These are phyloP conservation scores for Brassica incana DNA, from an alignment of 345 rosid genomes.

Conservation along the genomic window DNA sequence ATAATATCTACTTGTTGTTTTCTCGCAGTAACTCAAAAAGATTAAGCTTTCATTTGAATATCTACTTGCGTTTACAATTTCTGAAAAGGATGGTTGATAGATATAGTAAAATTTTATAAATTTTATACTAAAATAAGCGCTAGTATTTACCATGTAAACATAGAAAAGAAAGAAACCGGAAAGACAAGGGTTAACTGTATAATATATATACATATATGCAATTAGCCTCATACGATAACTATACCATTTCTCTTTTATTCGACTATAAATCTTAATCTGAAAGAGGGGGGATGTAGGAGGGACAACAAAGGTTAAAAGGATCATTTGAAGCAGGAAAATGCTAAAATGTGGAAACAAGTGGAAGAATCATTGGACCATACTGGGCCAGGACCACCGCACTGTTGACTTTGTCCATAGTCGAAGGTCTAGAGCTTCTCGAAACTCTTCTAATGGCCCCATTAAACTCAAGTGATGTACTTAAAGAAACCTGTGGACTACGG, in stretches of 20 bases:
- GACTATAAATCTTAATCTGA: not conserved
- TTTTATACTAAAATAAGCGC: not conserved
- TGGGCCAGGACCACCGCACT: constrained; percentile 20
- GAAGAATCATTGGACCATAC: constrained; percentile 14
- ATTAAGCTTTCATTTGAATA: not conserved
- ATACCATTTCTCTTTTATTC: constrained; percentile 3
- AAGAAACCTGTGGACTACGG: not conserved
- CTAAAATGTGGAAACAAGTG: not conserved
- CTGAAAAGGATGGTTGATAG: not conserved
- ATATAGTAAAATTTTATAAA: not conserved
- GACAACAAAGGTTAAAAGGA: not conserved
- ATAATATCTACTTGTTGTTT: no score
- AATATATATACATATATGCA: not conserved
- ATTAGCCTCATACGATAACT: not conserved
- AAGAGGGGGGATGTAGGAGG: not conserved
- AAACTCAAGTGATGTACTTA: constrained; percentile 20
- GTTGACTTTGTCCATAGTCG: constrained; percentile 20
- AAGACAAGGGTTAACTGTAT: not conserved
- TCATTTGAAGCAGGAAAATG: constrained; percentile 2
- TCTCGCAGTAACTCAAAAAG: not conserved
- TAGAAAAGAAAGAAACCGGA: not conserved
- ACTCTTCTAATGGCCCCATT: constrained; percentile 1
- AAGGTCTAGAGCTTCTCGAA: constrained; percentile 1
- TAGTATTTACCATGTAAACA: not conserved
- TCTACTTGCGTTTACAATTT: not conserved